Base-by-base conservation (phyloP, 345 rosid species). In the Hevea brasiliensis region DNA sequence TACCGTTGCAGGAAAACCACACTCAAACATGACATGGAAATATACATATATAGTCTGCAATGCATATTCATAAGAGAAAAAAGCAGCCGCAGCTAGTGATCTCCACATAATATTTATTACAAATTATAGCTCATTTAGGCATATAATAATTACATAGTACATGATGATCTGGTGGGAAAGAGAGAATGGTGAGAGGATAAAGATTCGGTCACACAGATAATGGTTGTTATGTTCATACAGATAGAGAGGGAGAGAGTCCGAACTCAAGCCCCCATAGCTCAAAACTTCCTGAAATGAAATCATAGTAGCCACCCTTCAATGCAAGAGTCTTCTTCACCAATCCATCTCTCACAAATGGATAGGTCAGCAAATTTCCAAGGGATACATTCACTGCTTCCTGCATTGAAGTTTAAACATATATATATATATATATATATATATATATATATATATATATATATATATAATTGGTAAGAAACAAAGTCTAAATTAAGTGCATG, bases 311-410 rank as follows among this genome's bases (percentile, higher is more conserved):
- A 51, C 98, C 98, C 82, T 89, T 90, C 75, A 94, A 74, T 42
- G 90, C 72, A 15, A 94, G 91, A 9, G 98, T 94, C 72, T 88
- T 89, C 32, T 87, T 94, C 80, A 84, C 92, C 81, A 94, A 74
- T 3, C 98, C 98, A 32, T 90, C 85, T 78, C 98, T 88, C 86
- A 94, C 98, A 84, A 94, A 94, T 55, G 98, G 98, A 68, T 94
- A 94, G 0, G 91, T 89, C 48, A 94, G 89, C 75, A 94, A 70
- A 80, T 94, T 87, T 70, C 87, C 97, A 42, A 94, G 86, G 4
- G 98, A 94, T 35, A 92, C 89, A 83, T 94, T 94, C 91, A 94
- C 98, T 1, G 98, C 97, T 81, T 88, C 98, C 98, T 94, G 92
- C 80, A 86, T 48, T 35, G 15, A 8, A 41, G 41, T 17, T 4